Conservation (phyloP, 306 rosid genomes). For the Vigna mungo region DNA sequence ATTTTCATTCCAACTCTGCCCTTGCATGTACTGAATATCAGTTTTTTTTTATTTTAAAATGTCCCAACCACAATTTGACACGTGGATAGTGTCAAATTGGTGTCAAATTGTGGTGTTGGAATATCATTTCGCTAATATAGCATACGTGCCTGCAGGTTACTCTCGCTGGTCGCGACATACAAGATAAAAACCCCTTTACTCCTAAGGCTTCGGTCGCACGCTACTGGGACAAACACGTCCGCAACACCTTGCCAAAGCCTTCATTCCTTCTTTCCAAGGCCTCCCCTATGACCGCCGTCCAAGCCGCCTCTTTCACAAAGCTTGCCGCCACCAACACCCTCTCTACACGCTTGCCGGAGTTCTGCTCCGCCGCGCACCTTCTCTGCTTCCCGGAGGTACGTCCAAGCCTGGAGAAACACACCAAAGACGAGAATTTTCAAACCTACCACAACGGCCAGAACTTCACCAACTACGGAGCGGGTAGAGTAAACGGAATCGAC, state of each 20-base stretch:
- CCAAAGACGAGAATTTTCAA: slow-evolving; percentile 46
- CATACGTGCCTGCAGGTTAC: slow-evolving; percentile 59
- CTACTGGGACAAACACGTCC: slow-evolving; percentile 76
- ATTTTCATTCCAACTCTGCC: no score
- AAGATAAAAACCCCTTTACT: slow-evolving; percentile 66
- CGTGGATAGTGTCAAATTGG: no score
- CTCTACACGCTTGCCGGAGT: slow-evolving; percentile 63
- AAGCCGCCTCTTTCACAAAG: slow-evolving; percentile 54
- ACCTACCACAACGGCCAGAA: slow-evolving; percentile 50
- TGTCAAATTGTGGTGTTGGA: no score
- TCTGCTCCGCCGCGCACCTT: slow-evolving; percentile 77
- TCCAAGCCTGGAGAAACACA: slow-evolving; percentile 57
- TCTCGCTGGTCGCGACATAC: slow-evolving; percentile 32
- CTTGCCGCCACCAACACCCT: slow-evolving; percentile 64
- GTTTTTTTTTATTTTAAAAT: no score
- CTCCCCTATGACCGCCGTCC: slow-evolving; percentile 66
- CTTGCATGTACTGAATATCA: no score
- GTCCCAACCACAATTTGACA: no score
- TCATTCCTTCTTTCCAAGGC: slow-evolving; percentile 70
- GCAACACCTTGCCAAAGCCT: slow-evolving; percentile 57
- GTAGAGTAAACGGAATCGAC: slow-evolving; percentile 10
- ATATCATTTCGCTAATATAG: neutral
- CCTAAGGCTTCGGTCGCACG: slow-evolving; percentile 71
- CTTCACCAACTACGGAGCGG: slow-evolving; percentile 75
- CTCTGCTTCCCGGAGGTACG: slow-evolving; percentile 71